A percentile compares a stretch with the other conserved stretches of the same genome.
phyloP scores from a whole-genome alignment of 1,284 basidiomycete genomes.

The Paramarasmius palmivorus region DNA sequence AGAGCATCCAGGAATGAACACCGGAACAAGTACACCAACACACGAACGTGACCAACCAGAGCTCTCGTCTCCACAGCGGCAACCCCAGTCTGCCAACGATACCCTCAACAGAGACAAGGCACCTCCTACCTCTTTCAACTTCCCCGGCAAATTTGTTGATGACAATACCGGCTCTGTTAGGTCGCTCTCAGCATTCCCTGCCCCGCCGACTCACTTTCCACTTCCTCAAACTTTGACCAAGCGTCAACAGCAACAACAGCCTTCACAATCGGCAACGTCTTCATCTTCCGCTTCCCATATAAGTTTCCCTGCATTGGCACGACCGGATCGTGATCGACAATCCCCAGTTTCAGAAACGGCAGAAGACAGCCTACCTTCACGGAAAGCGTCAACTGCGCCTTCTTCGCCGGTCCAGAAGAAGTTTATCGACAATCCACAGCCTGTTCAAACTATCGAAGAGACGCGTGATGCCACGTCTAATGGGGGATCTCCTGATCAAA shows the following conservation, averaged over 20 bases:
- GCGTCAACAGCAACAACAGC: conserved; percentile 30
- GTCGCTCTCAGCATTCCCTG: conserved; percentile 69
- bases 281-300: conserved; percentile 26
- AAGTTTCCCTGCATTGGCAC: conserved; percentile 23
- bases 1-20: not conserved
- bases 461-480: too few relatives aligned
- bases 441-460: too few relatives aligned
- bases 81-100: not conserved
- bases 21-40: not conserved
- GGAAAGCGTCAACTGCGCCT: conserved; percentile 33
- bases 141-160: conserved; percentile 37
- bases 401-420: not conserved
- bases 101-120: conserved; percentile 8
- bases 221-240: conserved; percentile 44
- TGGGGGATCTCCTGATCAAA: not conserved
- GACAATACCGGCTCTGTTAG: conserved; percentile 55
- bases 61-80: not conserved
- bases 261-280: conserved; percentile 29
- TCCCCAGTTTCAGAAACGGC: conserved; percentile 2
- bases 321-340: not conserved
- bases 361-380: conserved; percentile 7
- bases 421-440: not conserved
- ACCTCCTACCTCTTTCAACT: conserved; percentile 30
- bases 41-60: not conserved
- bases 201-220: conserved; percentile 70